phyloP scores from a whole-genome alignment of 2,329 filamentous ascomycete genomes.

The Lachnellula occidentalis region DNA sequence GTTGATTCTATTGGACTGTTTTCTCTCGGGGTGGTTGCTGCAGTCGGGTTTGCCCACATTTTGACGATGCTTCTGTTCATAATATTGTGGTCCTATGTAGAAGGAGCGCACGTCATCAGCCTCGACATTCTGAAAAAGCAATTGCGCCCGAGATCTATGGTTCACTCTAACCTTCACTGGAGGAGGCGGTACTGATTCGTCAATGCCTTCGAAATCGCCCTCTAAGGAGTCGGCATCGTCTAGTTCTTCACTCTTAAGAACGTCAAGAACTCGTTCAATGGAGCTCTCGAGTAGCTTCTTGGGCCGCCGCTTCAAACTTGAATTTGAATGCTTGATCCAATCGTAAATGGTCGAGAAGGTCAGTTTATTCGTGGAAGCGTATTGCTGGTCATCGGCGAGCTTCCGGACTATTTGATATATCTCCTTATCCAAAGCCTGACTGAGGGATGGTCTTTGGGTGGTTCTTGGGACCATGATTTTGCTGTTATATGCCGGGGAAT shows the following conservation, averaged over 20 bases:
- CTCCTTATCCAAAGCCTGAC: constrained; percentile 57
- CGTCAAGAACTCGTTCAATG: constrained; percentile 74
- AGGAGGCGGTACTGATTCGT: constrained; percentile 24
- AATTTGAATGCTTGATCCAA: constrained; percentile 79
- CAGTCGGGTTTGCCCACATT: constrained; percentile 44
- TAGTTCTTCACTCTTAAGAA: constrained; percentile 51
- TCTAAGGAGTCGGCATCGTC: constrained; percentile 44
- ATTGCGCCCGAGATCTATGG: neutral
- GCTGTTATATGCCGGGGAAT: too few species aligned
- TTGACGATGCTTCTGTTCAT: constrained; percentile 62
- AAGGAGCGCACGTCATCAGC: neutral
- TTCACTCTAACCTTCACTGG: constrained; percentile 23
- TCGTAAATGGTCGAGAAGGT: constrained; percentile 65
- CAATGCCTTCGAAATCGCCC: constrained; percentile 45
- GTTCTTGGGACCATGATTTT: too few species aligned
- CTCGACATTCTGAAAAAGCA: neutral
- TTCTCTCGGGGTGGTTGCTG: constrained; percentile 19
- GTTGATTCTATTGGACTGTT: constrained; percentile 15
- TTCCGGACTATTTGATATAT: constrained; percentile 77
- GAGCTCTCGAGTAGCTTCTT: constrained; percentile 79
- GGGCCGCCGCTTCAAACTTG: constrained; percentile 74
- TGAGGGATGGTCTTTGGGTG: too few species aligned
- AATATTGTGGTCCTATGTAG: constrained; percentile 46
- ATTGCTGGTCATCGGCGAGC: constrained; percentile 58
- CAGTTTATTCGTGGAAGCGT: constrained; percentile 39